Evolutionary conservation across 352 stramenopile species (phyloP), one percentile per base, ranked within the genome.

Genomic region (Phytopythium litorale): DNA sequence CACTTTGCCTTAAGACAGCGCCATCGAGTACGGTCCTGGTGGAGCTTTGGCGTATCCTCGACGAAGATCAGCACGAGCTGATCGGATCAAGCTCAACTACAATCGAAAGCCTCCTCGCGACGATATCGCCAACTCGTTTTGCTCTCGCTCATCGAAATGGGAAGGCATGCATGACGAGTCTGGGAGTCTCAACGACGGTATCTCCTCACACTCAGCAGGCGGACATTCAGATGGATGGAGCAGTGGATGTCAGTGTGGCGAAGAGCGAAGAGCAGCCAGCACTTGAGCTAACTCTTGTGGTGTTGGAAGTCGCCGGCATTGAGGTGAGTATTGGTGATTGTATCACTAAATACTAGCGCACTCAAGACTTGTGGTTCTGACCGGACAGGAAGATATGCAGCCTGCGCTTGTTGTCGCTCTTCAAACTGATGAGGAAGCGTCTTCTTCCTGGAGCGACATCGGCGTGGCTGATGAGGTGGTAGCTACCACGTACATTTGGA

Each of bases 401-500:
- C 48, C 48, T n/a, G 28, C 16, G 13, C 12, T 53, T 3, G 11
- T n/a, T 12, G 48, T 16, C 7, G 4, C 23, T 9, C 12, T 53
- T 35, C 48, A 5, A 35, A 3, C 4, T 12, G 12, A 13, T 33
- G 11, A 7, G 16, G 12, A 53, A 48, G 21, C 18, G 48, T 11
- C 23, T 7, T 19, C 23, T 21, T 53, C 21, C 16, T 53, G 48
- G 48, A 53, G 23, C 16, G 48, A 35, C 28, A 21, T 53, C 23
- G 48, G 48, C 11, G 12, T 35, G 7, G 12, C 4, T 35, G 48
- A 35, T 35, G 23, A 12, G 30, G 48, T 15, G 7, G 12, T 25
- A 6, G 18, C 42, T 18, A 48, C 42, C 42, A 48, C 28, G 28
- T 53, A 21, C 48, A n/a, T 53, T 53, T 53, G 48, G 48, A 53